These are phyloP conservation scores for Calonectria honghensis DNA, from an alignment of 2,329 filamentous ascomycete species.

Conservation along the genomic window DNA sequence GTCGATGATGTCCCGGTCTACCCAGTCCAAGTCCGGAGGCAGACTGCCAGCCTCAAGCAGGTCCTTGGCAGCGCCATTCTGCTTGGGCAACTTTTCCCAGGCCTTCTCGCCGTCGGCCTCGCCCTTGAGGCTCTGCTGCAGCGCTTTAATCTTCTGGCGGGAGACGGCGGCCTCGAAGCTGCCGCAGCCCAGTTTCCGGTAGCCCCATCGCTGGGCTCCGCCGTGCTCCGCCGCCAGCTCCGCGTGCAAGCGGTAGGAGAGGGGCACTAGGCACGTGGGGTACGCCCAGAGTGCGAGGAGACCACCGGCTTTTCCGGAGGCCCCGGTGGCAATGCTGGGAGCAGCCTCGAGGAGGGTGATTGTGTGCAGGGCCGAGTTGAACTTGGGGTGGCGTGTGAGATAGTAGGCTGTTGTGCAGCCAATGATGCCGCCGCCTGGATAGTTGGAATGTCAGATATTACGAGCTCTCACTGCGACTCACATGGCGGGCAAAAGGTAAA, in stretches of 20 bases:
- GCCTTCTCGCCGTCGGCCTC: constrained; percentile 61
- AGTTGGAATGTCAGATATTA: constrained; percentile 34
- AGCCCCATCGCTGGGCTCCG: constrained; percentile 89
- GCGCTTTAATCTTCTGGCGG: constrained; percentile 58
- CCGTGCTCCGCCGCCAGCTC: constrained; percentile 90
- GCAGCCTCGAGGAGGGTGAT: constrained; percentile 93
- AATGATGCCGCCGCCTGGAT: constrained; percentile 90
- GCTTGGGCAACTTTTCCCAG: constrained; percentile 79
- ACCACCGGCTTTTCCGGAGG: constrained; percentile 95
- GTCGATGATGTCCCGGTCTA: constrained; percentile 79
- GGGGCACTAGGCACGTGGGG: constrained; percentile 86
- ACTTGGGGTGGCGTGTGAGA: constrained; percentile 88
- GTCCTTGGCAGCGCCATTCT: constrained; percentile 68
- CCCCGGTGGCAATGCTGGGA: constrained; percentile 88
- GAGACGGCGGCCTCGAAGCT: constrained; percentile 66
- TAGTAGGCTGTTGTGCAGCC: constrained; percentile 95
- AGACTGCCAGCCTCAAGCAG: constrained; percentile 76
- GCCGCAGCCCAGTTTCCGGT: constrained; percentile 86
- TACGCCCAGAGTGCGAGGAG: constrained; percentile 95
- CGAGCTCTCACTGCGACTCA: constrained; percentile 27
- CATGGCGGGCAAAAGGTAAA: background rate
- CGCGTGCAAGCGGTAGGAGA: constrained; percentile 89
- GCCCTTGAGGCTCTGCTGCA: constrained; percentile 49
- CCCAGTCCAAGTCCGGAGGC: constrained; percentile 89
- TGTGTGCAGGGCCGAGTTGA: constrained; percentile 82